Conservation (phyloP, 495 filamentous ascomycete species). For the Talaromyces nanjingensis region DNA sequence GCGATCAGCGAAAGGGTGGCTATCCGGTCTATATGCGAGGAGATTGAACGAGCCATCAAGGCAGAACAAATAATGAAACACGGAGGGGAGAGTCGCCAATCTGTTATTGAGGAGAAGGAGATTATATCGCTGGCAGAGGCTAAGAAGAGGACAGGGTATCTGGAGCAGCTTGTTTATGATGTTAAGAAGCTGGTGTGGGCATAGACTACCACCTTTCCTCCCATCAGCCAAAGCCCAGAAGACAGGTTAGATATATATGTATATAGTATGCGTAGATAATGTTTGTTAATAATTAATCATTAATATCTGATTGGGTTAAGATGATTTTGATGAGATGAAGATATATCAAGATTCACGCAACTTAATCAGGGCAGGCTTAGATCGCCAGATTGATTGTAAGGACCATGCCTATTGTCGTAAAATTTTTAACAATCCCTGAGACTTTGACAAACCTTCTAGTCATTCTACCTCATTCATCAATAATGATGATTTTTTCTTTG, state of each 20-base stretch:
- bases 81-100: constrained; percentile 15
- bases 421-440: background rate
- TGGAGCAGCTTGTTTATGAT: constrained; percentile 80
- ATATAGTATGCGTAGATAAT: background rate
- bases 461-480: background rate
- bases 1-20: constrained; percentile 60
- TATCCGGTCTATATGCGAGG: constrained; percentile 60
- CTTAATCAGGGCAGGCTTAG: too few relatives aligned
- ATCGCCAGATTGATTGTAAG: too few relatives aligned
- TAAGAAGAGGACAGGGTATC: constrained; percentile 74
- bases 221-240: too few relatives aligned
- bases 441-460: background rate
- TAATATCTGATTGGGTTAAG: background rate
- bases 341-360: background rate
- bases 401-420: too few relatives aligned
- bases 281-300: background rate
- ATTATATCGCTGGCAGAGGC: constrained; percentile 79
- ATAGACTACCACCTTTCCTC: constrained; percentile 21
- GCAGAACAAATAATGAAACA: constrained; percentile 14
- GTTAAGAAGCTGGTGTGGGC: constrained; percentile 93
- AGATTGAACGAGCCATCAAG: constrained; percentile 42
- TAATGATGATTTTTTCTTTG: background rate
- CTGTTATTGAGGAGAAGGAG: constrained; percentile 58
- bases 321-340: background rate
- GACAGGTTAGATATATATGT: background rate